A percentile compares a stretch with the other conserved stretches of the same genome.
Conservation (phyloP, 345 rosid genomes). For the Passiflora organensis region DNA sequence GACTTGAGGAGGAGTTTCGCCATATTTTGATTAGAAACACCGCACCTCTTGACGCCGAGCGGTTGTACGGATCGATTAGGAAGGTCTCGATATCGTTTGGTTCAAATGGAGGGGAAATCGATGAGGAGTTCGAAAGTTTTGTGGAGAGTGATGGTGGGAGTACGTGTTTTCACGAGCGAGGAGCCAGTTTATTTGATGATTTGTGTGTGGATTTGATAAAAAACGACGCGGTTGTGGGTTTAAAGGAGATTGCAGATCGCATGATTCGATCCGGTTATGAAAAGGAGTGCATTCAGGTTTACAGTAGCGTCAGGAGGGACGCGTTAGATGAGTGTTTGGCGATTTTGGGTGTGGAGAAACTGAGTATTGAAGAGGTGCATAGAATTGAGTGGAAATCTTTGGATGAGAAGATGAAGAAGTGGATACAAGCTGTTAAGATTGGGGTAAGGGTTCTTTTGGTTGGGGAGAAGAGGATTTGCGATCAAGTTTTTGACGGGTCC, state of each 20-base stretch:
- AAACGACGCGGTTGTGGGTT: constrained; percentile 47
- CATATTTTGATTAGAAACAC: constrained; percentile 66
- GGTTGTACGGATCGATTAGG: constrained; percentile 77
- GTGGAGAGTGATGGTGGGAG: constrained; percentile 57
- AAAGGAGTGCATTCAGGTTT: constrained; percentile 91
- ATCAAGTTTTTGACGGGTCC: constrained; percentile 55
- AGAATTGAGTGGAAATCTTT: constrained; percentile 77
- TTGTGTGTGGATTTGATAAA: constrained; percentile 72
- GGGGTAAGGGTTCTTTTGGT: constrained; percentile 60
- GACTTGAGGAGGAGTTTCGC: constrained; percentile 88
- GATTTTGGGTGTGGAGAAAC: constrained; percentile 79
- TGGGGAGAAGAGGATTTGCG: constrained; percentile 79
- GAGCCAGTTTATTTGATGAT: constrained; percentile 75
- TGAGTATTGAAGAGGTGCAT: constrained; percentile 93
- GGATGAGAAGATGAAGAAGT: constrained; percentile 99
- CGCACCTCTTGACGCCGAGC: constrained; percentile 71
- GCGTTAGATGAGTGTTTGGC: constrained; percentile 76
- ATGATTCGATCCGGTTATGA: constrained; percentile 91
- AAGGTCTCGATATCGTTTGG: constrained; percentile 60
- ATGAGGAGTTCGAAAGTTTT: constrained; percentile 68
- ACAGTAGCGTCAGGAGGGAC: constrained; percentile 68
- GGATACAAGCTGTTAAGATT: constrained; percentile 85
- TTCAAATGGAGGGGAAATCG: constrained; percentile 53
- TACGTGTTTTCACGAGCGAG: constrained; percentile 73
- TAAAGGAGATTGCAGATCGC: constrained; percentile 79